Evolutionary conservation across 1,284 basidiomycete species (phyloP).

Genomic region (Heterobasidion irregulare): DNA sequence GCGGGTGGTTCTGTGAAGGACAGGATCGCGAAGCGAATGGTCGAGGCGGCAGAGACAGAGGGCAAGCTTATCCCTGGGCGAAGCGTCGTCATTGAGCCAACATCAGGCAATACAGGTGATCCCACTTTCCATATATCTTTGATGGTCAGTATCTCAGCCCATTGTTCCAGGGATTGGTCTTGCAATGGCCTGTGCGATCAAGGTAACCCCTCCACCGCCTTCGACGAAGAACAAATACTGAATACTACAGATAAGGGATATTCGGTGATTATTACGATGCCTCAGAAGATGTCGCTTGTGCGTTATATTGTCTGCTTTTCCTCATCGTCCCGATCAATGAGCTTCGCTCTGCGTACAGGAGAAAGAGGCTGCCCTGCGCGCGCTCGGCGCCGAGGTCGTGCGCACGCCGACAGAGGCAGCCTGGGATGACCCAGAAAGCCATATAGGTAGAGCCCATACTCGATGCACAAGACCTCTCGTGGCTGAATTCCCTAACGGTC

Average conservation of each 20-base stretch:
- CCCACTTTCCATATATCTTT: slow-evolving; percentile 4
- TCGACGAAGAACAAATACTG: slow-evolving; percentile 37
- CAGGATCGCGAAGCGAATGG: slow-evolving; percentile 95
- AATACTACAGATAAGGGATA: slow-evolving; percentile 84
- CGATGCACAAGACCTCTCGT: slow-evolving; percentile 37
- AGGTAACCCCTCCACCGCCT: slow-evolving; percentile 39
- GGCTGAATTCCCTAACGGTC: slow-evolving; percentile 76
- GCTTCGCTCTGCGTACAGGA: slow-evolving; percentile 40
- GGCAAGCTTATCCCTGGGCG: slow-evolving; percentile 83
- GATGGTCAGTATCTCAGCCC: background rate
- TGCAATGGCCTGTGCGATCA: slow-evolving; percentile 87
- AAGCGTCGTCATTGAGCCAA: slow-evolving; percentile 91
- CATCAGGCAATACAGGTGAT: slow-evolving; percentile 90
- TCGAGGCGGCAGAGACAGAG: slow-evolving; percentile 83
- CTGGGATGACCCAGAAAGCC: slow-evolving; percentile 79
- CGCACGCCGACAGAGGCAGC: slow-evolving; percentile 90
- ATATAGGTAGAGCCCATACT: slow-evolving; percentile 69
- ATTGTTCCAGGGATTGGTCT: slow-evolving; percentile 71
- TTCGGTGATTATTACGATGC: slow-evolving; percentile 90
- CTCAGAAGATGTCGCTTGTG: slow-evolving; percentile 91
- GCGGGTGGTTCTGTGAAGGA: slow-evolving; percentile 95
- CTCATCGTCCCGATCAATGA: background rate
- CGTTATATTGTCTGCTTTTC: slow-evolving; percentile 15
- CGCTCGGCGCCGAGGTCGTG: slow-evolving; percentile 89
- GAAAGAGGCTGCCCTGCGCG: slow-evolving; percentile 89